Evolutionary conservation across 2,329 filamentous ascomycete genomes (phyloP).

Genomic region (Parastagonospora avenae): DNA sequence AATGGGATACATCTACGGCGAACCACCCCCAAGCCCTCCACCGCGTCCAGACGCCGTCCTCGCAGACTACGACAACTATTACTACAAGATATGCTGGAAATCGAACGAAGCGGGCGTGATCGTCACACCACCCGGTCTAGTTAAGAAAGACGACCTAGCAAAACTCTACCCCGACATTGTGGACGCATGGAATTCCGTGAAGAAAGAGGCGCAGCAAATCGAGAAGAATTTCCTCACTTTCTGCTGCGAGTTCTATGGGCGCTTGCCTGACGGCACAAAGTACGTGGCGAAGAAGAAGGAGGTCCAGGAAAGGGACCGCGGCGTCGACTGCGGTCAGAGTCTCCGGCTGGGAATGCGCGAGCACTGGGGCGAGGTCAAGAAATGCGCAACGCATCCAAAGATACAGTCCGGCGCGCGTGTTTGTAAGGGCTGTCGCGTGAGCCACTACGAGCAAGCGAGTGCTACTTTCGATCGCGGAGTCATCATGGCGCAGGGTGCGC

Average conservation of each 20-base stretch:
- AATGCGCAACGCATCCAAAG: constrained; percentile 1
- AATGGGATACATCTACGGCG: neutral
- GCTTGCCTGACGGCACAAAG: neutral
- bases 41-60: constrained; percentile 1
- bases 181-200: constrained; percentile 1
- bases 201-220: neutral
- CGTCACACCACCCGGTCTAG: neutral
- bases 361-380: constrained; percentile 8
- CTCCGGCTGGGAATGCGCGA: constrained; percentile 6
- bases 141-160: neutral
- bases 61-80: neutral
- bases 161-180: constrained; percentile 1
- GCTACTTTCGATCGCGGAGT: constrained; percentile 1
- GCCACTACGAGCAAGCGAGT: constrained; percentile 2
- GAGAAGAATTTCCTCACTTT: neutral
- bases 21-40: no score
- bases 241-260: neutral
- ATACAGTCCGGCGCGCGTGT: neutral
- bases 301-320: no score
- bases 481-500: constrained; percentile 8
- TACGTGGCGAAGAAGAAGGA: neutral
- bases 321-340: constrained; percentile 5
- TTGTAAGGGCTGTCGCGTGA: constrained; percentile 8
- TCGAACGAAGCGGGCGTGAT: neutral
- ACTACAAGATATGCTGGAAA: constrained; percentile 2